Evolutionary conservation across 768 basidiomycete genomes (phyloP), one percentile per base, ranked within the genome.

Genomic region (Amanita rubescens): DNA sequence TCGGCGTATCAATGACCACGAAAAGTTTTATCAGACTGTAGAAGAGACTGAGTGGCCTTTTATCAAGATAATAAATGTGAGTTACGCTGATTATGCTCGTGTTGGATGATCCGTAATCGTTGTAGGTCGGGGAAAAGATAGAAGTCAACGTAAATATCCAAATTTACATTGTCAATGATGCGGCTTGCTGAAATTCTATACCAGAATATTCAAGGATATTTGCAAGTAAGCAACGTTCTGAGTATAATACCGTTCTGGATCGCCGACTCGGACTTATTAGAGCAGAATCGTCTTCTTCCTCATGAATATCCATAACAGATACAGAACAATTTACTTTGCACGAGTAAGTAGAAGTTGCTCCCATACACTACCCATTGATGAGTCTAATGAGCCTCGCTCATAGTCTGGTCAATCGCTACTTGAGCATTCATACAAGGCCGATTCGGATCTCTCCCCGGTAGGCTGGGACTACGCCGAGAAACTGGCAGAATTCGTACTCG

Each of bases 391-490:
- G 81, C 51, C n/a, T 24, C 19, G 1, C n/a, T n/a, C 17, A 17
- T 60, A 96, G 94, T 95, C 94, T 15, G 96, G 96, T n/a, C 94
- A 94, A 76, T 95, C 93, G 11, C 75, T 97, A 54, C 94, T 97
- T 60, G 96, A 99, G 65, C 96, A 98, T 65, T 98, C 95, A 5
- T 98, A 94, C 77, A 95, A 94, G 71, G 94, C 96, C 34, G 96
- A 99, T 63, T 93, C 94, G 1, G 95, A 98, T 67, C 79, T 99
- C 9, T 96, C 94, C 1, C 88, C 90, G 2, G 86, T 85, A 0
- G 96, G 96, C 2, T 93, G 92, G 90, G 94, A 96, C 55, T 99
- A 99, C 59, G 86, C 94, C 2, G 88, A 91, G 59, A 78, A 76
- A 37, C 73, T 99, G 55, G 93, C 87, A 60, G 90, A 96, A 39